Base-by-base conservation (phyloP, 768 basidiomycete genomes). In the Podaxis carcinomalis region DNA sequence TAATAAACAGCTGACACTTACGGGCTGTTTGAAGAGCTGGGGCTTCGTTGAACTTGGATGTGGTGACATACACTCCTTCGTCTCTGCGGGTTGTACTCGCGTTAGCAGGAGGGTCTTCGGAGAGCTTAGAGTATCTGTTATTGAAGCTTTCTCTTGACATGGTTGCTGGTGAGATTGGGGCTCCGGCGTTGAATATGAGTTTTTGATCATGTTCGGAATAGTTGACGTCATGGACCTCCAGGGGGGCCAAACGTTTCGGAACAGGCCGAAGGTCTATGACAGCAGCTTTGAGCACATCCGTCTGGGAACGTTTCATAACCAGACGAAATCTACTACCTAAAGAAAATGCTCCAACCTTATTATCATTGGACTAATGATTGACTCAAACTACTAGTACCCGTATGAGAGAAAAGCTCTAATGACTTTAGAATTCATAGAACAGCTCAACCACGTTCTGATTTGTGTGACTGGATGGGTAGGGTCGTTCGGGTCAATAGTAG, bases 11-110 rank as follows among this genome's bases (percentile, higher is more conserved):
- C 19, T 3, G n/a, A 44, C 1, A 47, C 56, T 27, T 36, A 57
- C 56, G 56, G 44, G 56, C 42, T 47, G 27, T 32, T 5, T 35
- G 42, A 16, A 46, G 44, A 57, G 49, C 56, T 28, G 56, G 56
- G 36, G 47, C n/a, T 3, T 46, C 19, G 19, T 46, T 57, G 14
- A 47, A 49, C 27, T 57, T 49, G 35, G 19, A 19, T 36, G 32
- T 21, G 7, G 52, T 23, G 3, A 53, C 19, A 4, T 53, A 35
- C 10, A 21, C 36, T 35, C 23, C 40, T n/a, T 25, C 44, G 11
- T 57, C 56, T n/a, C 10, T 16, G 9, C 32, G 27, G 42, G 16
- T 13, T 16, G 32, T 47, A 5, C 28, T 44, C 1, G 3, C 36
- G 3, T 19, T 46, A 5, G 32, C 2, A 19, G 42, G 19, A 0